phyloP scores from a whole-genome alignment of 495 filamentous ascomycete genomes.

The Staphylotrichum longicolle region DNA sequence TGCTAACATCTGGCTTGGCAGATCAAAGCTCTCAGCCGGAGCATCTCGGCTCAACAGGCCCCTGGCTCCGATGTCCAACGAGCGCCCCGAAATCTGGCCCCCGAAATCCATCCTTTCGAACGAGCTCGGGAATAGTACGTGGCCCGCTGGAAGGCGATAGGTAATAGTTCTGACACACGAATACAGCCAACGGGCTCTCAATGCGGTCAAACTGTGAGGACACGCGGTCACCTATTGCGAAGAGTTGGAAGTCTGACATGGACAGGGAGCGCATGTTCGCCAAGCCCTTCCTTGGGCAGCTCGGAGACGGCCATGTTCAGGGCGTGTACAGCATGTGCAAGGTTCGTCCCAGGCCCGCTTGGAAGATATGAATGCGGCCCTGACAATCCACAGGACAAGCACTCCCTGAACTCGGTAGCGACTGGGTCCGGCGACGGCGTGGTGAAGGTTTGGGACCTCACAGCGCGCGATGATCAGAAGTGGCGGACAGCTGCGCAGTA shows the following conservation, averaged over 20 bases:
- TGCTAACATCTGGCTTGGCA: constrained; percentile 34
- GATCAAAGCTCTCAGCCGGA: constrained; percentile 87
- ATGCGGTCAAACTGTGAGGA: constrained; percentile 74
- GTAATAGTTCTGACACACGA: constrained; percentile 7
- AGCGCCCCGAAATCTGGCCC: constrained; percentile 76
- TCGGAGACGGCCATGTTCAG: constrained; percentile 90
- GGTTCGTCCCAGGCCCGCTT: constrained; percentile 9
- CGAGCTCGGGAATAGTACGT: constrained; percentile 78
- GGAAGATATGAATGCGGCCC: neutral
- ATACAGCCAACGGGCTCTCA: constrained; percentile 43
- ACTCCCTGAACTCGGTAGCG: constrained; percentile 66
- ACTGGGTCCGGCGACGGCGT: constrained; percentile 83
- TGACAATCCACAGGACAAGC: constrained; percentile 53
- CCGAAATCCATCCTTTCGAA: constrained; percentile 91
- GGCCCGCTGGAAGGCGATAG: neutral
- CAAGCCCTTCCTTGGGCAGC: constrained; percentile 81
- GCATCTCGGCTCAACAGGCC: constrained; percentile 71
- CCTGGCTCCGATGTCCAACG: constrained; percentile 65
- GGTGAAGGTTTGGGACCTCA: constrained; percentile 91
- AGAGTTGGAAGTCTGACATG: constrained; percentile 8
- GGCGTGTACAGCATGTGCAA: constrained; percentile 77
- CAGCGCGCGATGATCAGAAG: constrained; percentile 65
- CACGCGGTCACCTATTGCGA: neutral
- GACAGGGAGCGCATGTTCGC: constrained; percentile 83
- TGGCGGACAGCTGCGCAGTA: constrained; percentile 78